A percentile compares a stretch with the other conserved stretches of the same genome.
phyloP scores from a whole-genome alignment of 2,329 filamentous ascomycete genomes.

The Cercospora berteroae region DNA sequence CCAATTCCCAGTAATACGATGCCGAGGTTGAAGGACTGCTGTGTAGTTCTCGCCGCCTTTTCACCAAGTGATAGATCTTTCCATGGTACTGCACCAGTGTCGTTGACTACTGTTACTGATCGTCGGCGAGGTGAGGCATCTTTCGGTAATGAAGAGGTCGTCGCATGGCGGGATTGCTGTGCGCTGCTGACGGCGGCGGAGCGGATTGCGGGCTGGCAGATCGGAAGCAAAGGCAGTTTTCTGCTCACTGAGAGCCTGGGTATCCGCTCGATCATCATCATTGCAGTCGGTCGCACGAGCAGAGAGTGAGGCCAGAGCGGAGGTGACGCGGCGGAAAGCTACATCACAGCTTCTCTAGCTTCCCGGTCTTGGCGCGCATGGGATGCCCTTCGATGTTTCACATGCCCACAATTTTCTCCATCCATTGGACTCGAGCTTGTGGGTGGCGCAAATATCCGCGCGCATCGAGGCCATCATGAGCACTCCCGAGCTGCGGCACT shows the following conservation, averaged over 20 bases:
- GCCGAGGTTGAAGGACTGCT: slow-evolving; percentile 86
- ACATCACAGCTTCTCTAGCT: not conserved
- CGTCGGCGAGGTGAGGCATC: slow-evolving; percentile 55
- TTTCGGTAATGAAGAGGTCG: slow-evolving; percentile 30
- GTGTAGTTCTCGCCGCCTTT: slow-evolving; percentile 79
- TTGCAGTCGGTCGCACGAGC: not conserved
- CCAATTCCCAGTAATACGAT: slow-evolving; percentile 72
- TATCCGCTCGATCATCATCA: slow-evolving; percentile 20
- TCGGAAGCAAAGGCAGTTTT: slow-evolving; percentile 11
- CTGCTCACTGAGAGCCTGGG: slow-evolving; percentile 12
- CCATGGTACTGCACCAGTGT: slow-evolving; percentile 82
- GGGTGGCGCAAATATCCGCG: not conserved
- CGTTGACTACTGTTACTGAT: slow-evolving; percentile 78
- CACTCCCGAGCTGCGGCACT: slow-evolving; percentile 37
- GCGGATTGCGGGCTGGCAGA: slow-evolving; percentile 15
- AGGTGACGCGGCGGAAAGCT: not conserved
- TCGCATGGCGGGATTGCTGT: slow-evolving; percentile 22
- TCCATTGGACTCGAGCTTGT: not conserved
- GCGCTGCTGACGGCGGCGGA: slow-evolving; percentile 4
- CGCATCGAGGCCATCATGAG: slow-evolving; percentile 14
- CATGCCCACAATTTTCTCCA: not conserved
- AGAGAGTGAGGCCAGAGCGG: not conserved
- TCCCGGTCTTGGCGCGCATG: not conserved
- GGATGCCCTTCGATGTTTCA: not conserved
- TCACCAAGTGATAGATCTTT: slow-evolving; percentile 69